Conservation (phyloP, 768 basidiomycete species). For the Candolleomyces eurysporus region DNA sequence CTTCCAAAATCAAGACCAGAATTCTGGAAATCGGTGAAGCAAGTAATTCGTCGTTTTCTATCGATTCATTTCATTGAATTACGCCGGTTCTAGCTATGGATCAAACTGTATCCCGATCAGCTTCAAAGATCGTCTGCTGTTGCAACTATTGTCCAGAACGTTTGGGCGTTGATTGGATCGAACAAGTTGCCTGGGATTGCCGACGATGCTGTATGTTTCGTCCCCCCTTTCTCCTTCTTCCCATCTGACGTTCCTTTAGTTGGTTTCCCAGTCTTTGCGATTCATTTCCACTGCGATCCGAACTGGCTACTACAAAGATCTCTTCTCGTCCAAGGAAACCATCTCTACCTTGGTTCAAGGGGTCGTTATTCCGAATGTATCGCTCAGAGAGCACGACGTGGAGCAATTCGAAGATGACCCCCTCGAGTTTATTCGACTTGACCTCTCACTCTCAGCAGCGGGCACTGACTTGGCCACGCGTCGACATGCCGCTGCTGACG, state of each 20-base stretch:
- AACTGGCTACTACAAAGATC: slow-evolving; percentile 72
- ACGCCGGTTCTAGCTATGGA: slow-evolving; percentile 55
- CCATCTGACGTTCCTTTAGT: slow-evolving; percentile 35
- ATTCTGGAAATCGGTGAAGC: slow-evolving; percentile 93
- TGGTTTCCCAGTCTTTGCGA: slow-evolving; percentile 86
- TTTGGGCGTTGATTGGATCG: slow-evolving; percentile 86
- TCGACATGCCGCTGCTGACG: slow-evolving; percentile 91
- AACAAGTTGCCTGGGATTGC: slow-evolving; percentile 65
- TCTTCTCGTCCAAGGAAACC: slow-evolving; percentile 82
- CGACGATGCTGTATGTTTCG: slow-evolving; percentile 64
- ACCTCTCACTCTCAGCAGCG: slow-evolving; percentile 63
- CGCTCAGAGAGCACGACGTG: slow-evolving; percentile 82
- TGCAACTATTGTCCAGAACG: slow-evolving; percentile 74
- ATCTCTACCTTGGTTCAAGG: slow-evolving; percentile 83
- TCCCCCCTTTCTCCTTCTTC: background rate
- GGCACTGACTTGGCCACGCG: slow-evolving; percentile 79
- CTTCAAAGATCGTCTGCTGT: slow-evolving; percentile 62
- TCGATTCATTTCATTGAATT: background rate
- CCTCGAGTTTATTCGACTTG: slow-evolving; percentile 88
- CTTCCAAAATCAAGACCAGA: slow-evolving; percentile 85
- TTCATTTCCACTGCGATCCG: slow-evolving; percentile 94
- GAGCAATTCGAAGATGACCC: slow-evolving; percentile 98
- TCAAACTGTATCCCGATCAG: slow-evolving; percentile 81
- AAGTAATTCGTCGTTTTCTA: slow-evolving; percentile 17
- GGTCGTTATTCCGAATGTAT: slow-evolving; percentile 92